Conservation (phyloP, 2,329 filamentous ascomycete genomes). For the Sarocladiaceae sp. region DNA sequence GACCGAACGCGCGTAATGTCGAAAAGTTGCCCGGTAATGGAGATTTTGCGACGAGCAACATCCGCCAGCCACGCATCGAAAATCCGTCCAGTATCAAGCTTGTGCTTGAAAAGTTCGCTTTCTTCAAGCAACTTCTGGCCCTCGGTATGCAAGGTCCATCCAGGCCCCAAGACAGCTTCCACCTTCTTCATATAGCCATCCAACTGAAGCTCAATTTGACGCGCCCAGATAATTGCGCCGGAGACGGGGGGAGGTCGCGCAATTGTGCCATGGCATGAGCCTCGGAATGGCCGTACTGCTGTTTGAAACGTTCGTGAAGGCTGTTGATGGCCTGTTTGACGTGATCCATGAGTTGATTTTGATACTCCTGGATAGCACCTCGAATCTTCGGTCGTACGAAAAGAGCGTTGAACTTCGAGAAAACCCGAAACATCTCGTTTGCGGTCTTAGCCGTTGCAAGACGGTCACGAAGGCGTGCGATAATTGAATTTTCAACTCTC, state of each 20-base stretch:
- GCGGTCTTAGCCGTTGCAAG: conserved; percentile 94
- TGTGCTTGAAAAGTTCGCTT: conserved; percentile 90
- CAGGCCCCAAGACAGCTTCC: conserved; percentile 91
- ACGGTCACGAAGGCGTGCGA: conserved; percentile 85
- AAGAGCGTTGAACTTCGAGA: conserved; percentile 98
- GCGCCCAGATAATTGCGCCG: conserved; percentile 95
- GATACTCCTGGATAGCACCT: conserved; percentile 95
- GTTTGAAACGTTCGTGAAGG: conserved; percentile 95
- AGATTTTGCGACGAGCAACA: conserved; percentile 81
- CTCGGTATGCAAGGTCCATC: conserved; percentile 92
- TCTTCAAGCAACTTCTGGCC: conserved; percentile 91
- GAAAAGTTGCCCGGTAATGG: conserved; percentile 89
- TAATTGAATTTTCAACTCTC: conserved; percentile 97
- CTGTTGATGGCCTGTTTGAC: conserved; percentile 94
- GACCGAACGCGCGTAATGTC: conserved; percentile 83
- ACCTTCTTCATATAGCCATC: conserved; percentile 98
- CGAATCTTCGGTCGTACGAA: conserved; percentile 99
- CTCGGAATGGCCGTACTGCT: conserved; percentile 97
- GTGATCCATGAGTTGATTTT: conserved; percentile 95
- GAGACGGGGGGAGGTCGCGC: conserved; percentile 94
- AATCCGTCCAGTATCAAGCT: conserved; percentile 88
- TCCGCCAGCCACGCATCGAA: conserved; percentile 95
- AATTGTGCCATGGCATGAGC: conserved; percentile 97
- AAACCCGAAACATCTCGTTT: conserved; percentile 99
- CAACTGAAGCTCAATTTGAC: conserved; percentile 93